Base-by-base conservation (phyloP, 768 basidiomycete genomes). In the Tulasnella sp. region DNA sequence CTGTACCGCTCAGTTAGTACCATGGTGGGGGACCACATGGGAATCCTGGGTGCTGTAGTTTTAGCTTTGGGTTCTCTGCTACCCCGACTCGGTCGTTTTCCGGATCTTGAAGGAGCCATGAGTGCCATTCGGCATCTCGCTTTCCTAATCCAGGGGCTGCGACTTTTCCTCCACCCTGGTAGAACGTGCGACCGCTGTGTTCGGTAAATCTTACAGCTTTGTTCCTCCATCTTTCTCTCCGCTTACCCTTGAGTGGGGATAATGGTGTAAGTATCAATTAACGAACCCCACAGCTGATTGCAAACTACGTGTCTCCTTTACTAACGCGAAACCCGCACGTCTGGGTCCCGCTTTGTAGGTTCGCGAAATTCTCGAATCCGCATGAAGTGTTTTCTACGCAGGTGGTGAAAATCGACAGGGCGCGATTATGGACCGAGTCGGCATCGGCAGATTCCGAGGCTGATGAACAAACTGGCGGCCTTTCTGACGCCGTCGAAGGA, bases 11-110 rank as follows among this genome's bases (percentile, higher is more conserved):
- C 61, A 67, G 61, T 67, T 67, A 67, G 61, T 67, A 67, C 61
- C 61, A 67, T 67, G 61, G 61, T 67, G 61, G 61, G 61, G 61
- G 61, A 67, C 61, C 61, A 67, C 61, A 67, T 67, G 61, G 61
- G 61, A 67, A 67, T 67, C 71, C 71, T 46, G 71, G 71, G 39
- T 46, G 39, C 71, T 40, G 71, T 72, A 72, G 71, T 72, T 72
- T 72, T 72, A 39, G 23, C 16, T 67, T 29, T 18, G 23, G 29
- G 32, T 35, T 10, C n/a, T 13, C 32, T 10, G 29, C 7, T 13
- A 29, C 15, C 13, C 26, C 6, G 29, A 35, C 32, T 26, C 23
- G 29, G 32, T 67, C 61, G 7, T 35, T 26, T 15, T 29, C 26
- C 26, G 26, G 16, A 67, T 13, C 61, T 35, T 26, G 7, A 29